Percentiles rank a stretch among this genome's conserved stretches.
Conservation (phyloP, 257 asterid species). For the Petunia secreta region DNA sequence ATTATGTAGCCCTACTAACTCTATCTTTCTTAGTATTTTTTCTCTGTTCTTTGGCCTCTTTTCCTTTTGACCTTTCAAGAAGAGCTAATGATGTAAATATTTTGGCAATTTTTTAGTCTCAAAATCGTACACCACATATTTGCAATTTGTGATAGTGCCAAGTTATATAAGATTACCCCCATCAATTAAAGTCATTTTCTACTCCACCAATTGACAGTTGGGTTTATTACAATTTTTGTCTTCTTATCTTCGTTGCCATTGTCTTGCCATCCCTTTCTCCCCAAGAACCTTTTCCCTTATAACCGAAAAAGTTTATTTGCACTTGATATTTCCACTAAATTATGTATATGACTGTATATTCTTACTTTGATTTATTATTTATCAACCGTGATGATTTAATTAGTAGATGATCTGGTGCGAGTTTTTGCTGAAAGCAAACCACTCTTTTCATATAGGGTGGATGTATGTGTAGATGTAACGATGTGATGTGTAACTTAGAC, state of each 20-base stretch:
- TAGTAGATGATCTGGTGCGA: no score
- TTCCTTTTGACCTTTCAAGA: neutral
- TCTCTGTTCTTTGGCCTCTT: neutral
- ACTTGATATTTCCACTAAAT: no score
- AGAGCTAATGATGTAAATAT: neutral
- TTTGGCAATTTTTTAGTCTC: neutral
- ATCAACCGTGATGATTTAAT: no score
- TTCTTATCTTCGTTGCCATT: neutral
- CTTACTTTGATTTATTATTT: no score
- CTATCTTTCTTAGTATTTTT: neutral
- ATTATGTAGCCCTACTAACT: neutral
- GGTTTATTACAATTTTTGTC: slow-evolving; percentile 4
- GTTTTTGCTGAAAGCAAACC: no score
- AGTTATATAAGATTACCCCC: neutral
- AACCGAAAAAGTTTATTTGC: no score
- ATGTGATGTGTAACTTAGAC: no score
- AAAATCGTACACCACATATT: slow-evolving; percentile 12
- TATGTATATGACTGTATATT: no score
- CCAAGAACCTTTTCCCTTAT: neutral
- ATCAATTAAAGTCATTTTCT: slow-evolving; percentile 13
- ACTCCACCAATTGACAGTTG: slow-evolving; percentile 2
- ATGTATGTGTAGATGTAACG: no score
- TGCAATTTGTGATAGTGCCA: slow-evolving; percentile 18
- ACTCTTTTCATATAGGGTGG: no score
- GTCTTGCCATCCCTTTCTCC: neutral